phyloP scores from a whole-genome alignment of 768 basidiomycete species.

The Pisolithus orientalis region DNA sequence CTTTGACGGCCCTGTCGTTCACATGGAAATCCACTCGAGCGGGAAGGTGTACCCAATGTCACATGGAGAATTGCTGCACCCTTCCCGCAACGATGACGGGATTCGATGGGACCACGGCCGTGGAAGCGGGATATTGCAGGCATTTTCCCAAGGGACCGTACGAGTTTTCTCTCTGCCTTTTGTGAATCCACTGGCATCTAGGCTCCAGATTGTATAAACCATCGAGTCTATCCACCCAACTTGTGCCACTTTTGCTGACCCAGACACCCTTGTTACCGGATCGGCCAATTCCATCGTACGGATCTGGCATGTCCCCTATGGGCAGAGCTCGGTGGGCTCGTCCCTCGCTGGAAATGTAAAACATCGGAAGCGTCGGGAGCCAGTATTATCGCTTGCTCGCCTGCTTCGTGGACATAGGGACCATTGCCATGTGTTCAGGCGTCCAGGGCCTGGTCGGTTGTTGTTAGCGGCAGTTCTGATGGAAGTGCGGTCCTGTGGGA shows the following conservation, averaged over 20 bases:
- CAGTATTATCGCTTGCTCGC: constrained; percentile 47
- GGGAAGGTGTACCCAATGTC: constrained; percentile 53
- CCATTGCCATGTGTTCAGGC: constrained; percentile 63
- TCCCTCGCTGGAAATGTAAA: constrained; percentile 13
- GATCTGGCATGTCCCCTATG: constrained; percentile 62
- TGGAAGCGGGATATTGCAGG: constrained; percentile 47
- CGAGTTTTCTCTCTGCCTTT: not conserved
- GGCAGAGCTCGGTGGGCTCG: constrained; percentile 6
- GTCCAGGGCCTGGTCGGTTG: constrained; percentile 76
- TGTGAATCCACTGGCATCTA: not conserved
- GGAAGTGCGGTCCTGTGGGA: constrained; percentile 90
- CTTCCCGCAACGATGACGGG: constrained; percentile 58
- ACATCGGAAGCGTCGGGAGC: constrained; percentile 16
- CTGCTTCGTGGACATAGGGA: constrained; percentile 78
- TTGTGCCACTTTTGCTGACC: constrained; percentile 75
- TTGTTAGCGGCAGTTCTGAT: constrained; percentile 79
- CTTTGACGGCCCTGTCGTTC: constrained; percentile 35
- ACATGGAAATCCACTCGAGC: constrained; percentile 43
- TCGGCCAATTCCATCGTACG: constrained; percentile 77
- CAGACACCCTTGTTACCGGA: constrained; percentile 69
- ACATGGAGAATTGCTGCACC: constrained; percentile 50
- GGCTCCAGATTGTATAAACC: constrained; percentile 59
- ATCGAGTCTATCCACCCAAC: constrained; percentile 68
- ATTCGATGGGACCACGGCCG: constrained; percentile 54
- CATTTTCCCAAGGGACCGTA: constrained; percentile 60